Percentiles rank a stretch among this genome's conserved stretches.
Conservation (phyloP, 2,329 filamentous ascomycete genomes). For the Purpureocillium lavendulum region DNA sequence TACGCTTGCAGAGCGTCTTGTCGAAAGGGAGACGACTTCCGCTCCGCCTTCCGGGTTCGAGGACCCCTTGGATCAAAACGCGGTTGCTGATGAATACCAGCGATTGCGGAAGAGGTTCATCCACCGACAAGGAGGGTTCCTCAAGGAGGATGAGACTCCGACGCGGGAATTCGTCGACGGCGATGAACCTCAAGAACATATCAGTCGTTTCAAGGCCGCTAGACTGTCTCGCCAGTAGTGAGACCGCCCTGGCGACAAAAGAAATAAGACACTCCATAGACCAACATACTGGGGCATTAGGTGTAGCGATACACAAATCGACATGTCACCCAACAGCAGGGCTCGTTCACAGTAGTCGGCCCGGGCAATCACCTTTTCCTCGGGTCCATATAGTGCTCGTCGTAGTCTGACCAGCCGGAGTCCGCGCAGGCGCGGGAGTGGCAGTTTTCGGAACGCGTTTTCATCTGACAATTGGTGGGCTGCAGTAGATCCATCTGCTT, state of each 20-base stretch:
- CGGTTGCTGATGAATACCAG: slow-evolving; percentile 78
- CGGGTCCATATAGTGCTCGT: not conserved
- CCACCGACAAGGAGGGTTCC: slow-evolving; percentile 73
- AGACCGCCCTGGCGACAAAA: slow-evolving; percentile 8
- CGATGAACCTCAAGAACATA: slow-evolving; percentile 51
- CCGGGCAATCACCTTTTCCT: not conserved
- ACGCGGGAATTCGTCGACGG: slow-evolving; percentile 61
- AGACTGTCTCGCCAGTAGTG: slow-evolving; percentile 46
- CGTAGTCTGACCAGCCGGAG: not conserved
- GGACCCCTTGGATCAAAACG: slow-evolving; percentile 58
- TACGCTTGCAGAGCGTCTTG: slow-evolving; percentile 51
- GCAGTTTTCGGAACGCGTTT: slow-evolving; percentile 17
- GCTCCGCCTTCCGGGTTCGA: slow-evolving; percentile 59
- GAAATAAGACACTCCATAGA: not conserved
- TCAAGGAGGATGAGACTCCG: slow-evolving; percentile 59
- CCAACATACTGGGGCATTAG: not conserved
- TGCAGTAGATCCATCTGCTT: slow-evolving; percentile 46
- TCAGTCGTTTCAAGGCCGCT: slow-evolving; percentile 69
- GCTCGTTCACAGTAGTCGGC: not conserved
- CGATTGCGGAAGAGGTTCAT: slow-evolving; percentile 76
- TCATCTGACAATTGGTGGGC: slow-evolving; percentile 43
- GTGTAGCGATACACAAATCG: slow-evolving; percentile 18
- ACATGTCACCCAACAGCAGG: slow-evolving; percentile 12
- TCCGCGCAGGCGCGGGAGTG: not conserved
- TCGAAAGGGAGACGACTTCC: slow-evolving; percentile 40